phyloP scores from a whole-genome alignment of 2,329 filamentous ascomycete genomes.

The Microcyclosporella mali region DNA sequence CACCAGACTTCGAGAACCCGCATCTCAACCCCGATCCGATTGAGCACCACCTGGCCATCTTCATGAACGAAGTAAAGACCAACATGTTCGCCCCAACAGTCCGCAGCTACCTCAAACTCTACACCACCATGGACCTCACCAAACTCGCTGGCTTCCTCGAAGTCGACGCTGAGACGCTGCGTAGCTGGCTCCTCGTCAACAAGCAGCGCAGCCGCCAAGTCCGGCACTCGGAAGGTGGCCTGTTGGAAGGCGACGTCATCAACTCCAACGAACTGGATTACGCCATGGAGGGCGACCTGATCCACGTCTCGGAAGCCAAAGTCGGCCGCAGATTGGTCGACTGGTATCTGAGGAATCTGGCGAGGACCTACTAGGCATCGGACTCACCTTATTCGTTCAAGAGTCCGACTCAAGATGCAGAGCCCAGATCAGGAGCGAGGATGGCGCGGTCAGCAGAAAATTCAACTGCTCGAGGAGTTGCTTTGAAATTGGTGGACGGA shows the following conservation, averaged over 20 bases:
- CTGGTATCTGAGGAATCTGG: constrained; percentile 97
- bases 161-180: constrained; percentile 90
- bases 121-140: constrained; percentile 98
- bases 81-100: constrained; percentile 97
- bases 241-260: constrained; percentile 86
- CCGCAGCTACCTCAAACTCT: constrained; percentile 96
- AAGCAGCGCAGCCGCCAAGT: constrained; percentile 98
- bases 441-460: too few relatives aligned
- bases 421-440: too few relatives aligned
- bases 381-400: neutral
- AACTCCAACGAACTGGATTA: constrained; percentile 96
- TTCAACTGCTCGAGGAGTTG: too few relatives aligned
- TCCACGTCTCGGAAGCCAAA: constrained; percentile 98
- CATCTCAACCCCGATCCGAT: constrained; percentile 93
- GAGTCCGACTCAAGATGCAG: too few relatives aligned
- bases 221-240: constrained; percentile 82
- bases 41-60: constrained; percentile 93
- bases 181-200: constrained; percentile 90
- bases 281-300: constrained; percentile 90
- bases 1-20: constrained; percentile 96
- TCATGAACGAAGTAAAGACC: constrained; percentile 99
- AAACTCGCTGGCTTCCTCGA: constrained; percentile 97
- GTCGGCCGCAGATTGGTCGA: constrained; percentile 94
- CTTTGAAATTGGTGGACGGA: neutral
- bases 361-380: constrained; percentile 71